A percentile compares a stretch with the other conserved stretches of the same genome.
Conservation (phyloP, 73 alveolate species). For the Tetrahymena malaccensis region DNA sequence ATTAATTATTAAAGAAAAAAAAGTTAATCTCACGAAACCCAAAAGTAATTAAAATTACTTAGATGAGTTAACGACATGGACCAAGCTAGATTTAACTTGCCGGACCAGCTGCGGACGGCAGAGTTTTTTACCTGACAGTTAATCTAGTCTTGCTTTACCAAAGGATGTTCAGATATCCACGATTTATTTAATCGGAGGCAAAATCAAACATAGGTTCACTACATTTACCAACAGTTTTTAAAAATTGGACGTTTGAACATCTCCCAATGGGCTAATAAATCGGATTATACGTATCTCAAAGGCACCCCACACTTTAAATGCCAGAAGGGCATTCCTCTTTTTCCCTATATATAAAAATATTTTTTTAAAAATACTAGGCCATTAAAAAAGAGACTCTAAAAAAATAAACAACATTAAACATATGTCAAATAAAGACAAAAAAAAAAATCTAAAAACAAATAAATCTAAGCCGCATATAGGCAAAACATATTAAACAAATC, state of each 20-base stretch:
- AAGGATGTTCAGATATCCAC: background rate
- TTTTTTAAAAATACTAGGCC: background rate
- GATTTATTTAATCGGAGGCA: background rate
- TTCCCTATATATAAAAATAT: background rate
- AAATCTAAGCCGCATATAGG: background rate
- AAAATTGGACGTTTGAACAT: background rate
- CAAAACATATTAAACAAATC: background rate
- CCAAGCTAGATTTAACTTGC: background rate
- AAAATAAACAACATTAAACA: background rate
- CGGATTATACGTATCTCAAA: background rate
- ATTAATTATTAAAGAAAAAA: background rate
- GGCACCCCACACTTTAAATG: background rate
- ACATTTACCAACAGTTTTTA: background rate
- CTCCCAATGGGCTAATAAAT: background rate
- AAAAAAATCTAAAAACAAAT: background rate
- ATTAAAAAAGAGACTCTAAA: background rate
- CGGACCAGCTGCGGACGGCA: background rate
- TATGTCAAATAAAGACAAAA: background rate
- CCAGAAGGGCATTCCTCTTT: background rate
- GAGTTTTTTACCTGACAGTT: background rate
- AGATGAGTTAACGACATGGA: background rate
- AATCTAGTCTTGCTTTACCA: background rate
- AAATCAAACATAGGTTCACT: background rate
- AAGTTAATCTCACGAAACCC: background rate
- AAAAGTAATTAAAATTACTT: background rate